Percentiles rank a stretch among this genome's conserved stretches.
phyloP scores from a whole-genome alignment of 768 basidiomycete genomes.

The Suillus occidentalis region DNA sequence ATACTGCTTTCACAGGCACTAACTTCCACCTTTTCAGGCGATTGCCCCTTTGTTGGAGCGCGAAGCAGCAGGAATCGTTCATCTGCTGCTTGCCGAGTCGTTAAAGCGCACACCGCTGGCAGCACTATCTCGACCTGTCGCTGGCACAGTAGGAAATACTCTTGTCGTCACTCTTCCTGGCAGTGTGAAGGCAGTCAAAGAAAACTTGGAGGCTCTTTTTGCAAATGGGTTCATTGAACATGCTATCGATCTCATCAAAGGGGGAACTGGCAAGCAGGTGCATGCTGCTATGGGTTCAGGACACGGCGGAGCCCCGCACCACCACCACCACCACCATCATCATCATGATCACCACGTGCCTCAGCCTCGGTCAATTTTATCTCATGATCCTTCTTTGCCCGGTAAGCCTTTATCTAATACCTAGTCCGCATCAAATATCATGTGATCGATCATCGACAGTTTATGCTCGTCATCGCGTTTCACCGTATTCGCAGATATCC shows the following conservation, averaged over 20 bases:
- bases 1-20: background rate
- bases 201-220: conserved; percentile 68
- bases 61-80: conserved; percentile 68
- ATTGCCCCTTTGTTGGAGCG: conserved; percentile 65
- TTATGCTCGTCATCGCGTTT: conserved; percentile 69
- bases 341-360: conserved; percentile 47
- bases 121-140: conserved; percentile 80
- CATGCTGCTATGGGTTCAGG: conserved; percentile 50
- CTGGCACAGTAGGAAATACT: conserved; percentile 65
- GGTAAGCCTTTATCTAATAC: conserved; percentile 43
- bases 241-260: conserved; percentile 70
- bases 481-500: conserved; percentile 73
- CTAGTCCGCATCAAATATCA: background rate
- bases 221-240: conserved; percentile 59
- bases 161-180: conserved; percentile 83
- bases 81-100: conserved; percentile 68
- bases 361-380: conserved; percentile 55
- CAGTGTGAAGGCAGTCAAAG: conserved; percentile 81
- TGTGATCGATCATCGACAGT: conserved; percentile 38
- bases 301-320: conserved; percentile 28
- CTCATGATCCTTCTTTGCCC: conserved; percentile 68
- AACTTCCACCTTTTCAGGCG: conserved; percentile 40
- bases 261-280: conserved; percentile 60
- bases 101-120: conserved; percentile 76
- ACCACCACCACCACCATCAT: conserved; percentile 37